Conservation (phyloP, 768 basidiomycete genomes). For the Psilocybe tampanensis region DNA sequence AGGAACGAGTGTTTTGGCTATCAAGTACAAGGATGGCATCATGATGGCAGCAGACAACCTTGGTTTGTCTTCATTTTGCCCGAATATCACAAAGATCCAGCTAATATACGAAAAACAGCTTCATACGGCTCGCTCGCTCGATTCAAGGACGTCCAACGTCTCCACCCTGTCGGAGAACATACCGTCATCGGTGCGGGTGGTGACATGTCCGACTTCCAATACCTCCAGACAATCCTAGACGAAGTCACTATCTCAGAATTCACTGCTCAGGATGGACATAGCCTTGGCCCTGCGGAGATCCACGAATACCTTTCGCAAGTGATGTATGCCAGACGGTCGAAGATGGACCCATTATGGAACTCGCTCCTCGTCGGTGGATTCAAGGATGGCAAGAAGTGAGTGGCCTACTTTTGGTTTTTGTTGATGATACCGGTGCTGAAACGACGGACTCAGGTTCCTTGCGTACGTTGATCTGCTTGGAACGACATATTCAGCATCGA, state of each 20-base stretch:
- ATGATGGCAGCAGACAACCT: constrained; percentile 99
- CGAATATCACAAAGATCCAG: too few relatives aligned
- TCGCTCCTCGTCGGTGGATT: constrained; percentile 90
- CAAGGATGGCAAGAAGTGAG: constrained; percentile 80
- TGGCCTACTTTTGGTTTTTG: not conserved
- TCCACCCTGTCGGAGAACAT: constrained; percentile 80
- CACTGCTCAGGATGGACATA: constrained; percentile 80
- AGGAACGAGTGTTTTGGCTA: constrained; percentile 92
- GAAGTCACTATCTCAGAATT: constrained; percentile 78
- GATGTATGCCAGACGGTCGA: constrained; percentile 87
- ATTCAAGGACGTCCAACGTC: constrained; percentile 91
- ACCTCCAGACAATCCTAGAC: constrained; percentile 81
- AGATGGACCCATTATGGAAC: constrained; percentile 96
- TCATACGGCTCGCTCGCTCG: constrained; percentile 97
- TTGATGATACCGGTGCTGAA: not conserved
- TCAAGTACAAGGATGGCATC: constrained; percentile 95
- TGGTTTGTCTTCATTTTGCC: constrained; percentile 50
- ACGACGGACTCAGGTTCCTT: constrained; percentile 67
- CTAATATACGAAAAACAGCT: constrained; percentile 44
- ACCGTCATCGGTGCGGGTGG: constrained; percentile 92
- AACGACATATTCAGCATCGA: constrained; percentile 93
- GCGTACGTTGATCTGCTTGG: constrained; percentile 94
- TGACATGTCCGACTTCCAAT: constrained; percentile 98
- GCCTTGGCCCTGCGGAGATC: constrained; percentile 84
- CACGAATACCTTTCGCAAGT: constrained; percentile 90